phyloP scores from a whole-genome alignment of 2,329 filamentous ascomycete species.

The Verticillium klebahnii region DNA sequence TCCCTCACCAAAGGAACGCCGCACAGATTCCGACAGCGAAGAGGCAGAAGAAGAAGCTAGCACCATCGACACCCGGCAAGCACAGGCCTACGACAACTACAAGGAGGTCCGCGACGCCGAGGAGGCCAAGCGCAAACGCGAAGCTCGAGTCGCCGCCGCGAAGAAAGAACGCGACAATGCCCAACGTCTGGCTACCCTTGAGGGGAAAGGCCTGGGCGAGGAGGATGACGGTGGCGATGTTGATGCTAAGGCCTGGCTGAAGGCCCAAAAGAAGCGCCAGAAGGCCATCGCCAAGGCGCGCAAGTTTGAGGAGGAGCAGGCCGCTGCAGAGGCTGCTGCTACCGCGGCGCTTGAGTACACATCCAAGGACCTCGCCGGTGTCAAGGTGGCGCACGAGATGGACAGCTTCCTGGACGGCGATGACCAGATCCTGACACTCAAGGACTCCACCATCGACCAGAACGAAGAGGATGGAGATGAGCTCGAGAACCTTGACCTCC shows the following conservation, averaged over 20 bases:
- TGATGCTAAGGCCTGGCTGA: conserved; percentile 83
- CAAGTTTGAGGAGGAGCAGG: conserved; percentile 69
- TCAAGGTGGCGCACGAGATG: conserved; percentile 87
- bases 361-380: conserved; percentile 78
- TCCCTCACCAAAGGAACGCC: conserved; percentile 25
- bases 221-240: conserved; percentile 58
- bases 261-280: conserved; percentile 86
- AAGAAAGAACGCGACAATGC: conserved; percentile 84
- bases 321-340: conserved; percentile 65
- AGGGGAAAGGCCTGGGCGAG: conserved; percentile 83
- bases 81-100: conserved; percentile 70
- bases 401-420: conserved; percentile 75
- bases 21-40: conserved; percentile 38
- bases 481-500: conserved; percentile 70
- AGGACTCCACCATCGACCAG: conserved; percentile 81
- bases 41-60: conserved; percentile 70
- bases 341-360: conserved; percentile 69
- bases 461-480: conserved; percentile 87
- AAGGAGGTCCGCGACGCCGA: conserved; percentile 64
- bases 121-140: conserved; percentile 69
- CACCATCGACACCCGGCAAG: conserved; percentile 78
- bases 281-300: conserved; percentile 81
- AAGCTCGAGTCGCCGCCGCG: conserved; percentile 75
- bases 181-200: conserved; percentile 68
- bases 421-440: conserved; percentile 90